phyloP scores from a whole-genome alignment of 805 yeast species.

The Wickerhamomyces bisporus region DNA sequence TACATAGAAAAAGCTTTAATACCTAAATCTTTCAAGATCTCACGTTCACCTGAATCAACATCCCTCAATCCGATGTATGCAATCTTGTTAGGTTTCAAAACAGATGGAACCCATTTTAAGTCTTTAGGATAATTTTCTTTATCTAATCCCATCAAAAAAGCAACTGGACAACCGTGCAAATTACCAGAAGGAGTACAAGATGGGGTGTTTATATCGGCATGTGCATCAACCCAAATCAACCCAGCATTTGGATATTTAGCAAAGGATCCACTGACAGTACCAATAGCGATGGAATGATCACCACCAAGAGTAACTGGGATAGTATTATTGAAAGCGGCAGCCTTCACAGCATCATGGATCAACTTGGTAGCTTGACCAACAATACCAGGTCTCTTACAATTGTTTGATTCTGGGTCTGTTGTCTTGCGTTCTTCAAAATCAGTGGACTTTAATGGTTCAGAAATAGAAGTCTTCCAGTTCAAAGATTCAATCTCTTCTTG shows the following conservation, averaged over 20 bases:
- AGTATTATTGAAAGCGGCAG: constrained; percentile 41
- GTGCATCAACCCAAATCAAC: constrained; percentile 95
- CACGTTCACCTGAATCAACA: constrained; percentile 82
- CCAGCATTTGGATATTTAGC: constrained; percentile 81
- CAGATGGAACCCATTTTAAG: constrained; percentile 74
- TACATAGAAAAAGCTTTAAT: constrained; percentile 92
- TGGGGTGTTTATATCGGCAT: constrained; percentile 94
- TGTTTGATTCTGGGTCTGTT: constrained; percentile 35
- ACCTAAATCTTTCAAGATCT: constrained; percentile 60
- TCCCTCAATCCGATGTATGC: constrained; percentile 95
- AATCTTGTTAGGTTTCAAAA: constrained; percentile 61
- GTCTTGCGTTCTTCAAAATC: constrained; percentile 39
- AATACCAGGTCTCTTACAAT: constrained; percentile 65
- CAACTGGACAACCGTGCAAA: constrained; percentile 94
- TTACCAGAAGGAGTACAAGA: constrained; percentile 81
- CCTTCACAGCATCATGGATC: constrained; percentile 56
- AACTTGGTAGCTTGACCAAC: constrained; percentile 69
- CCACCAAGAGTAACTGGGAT: constrained; percentile 91
- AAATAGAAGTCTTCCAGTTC: constrained; percentile 63
- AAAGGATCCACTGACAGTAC: constrained; percentile 82
- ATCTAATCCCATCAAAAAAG: constrained; percentile 83
- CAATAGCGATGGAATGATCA: constrained; percentile 94
- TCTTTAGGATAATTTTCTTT: constrained; percentile 62
- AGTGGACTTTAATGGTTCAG: constrained; percentile 48
- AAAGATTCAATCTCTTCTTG: constrained; percentile 53